Evolutionary conservation across 164 flowering plant species (phyloP).

Genomic region (grape (Vitis vinifera)): ASM3070453v1 NC_081823.1:8153501-8154000

Average conservation of each 20-base stretch:
- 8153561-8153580: constrained; percentile 14
- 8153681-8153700: background rate
- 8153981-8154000: too few species aligned
- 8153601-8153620: background rate
- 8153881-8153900: too few species aligned
- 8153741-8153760: background rate
- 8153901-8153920: too few species aligned
- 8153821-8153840: too few species aligned
- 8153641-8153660: background rate
- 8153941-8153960: too few species aligned
- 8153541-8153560: background rate
- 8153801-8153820: too few species aligned
- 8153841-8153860: too few species aligned
- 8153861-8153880: too few species aligned
- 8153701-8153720: background rate
- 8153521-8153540: constrained; percentile 1
- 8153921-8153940: too few species aligned
- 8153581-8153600: constrained; percentile 8
- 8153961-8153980: too few species aligned
- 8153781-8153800: too few species aligned
- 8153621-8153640: background rate
- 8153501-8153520: constrained; percentile 12
- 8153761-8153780: background rate
- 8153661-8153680: background rate
- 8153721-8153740: background rate